Conservation (phyloP, 2,329 filamentous ascomycete genomes). For the Colletotrichum melonis region DNA sequence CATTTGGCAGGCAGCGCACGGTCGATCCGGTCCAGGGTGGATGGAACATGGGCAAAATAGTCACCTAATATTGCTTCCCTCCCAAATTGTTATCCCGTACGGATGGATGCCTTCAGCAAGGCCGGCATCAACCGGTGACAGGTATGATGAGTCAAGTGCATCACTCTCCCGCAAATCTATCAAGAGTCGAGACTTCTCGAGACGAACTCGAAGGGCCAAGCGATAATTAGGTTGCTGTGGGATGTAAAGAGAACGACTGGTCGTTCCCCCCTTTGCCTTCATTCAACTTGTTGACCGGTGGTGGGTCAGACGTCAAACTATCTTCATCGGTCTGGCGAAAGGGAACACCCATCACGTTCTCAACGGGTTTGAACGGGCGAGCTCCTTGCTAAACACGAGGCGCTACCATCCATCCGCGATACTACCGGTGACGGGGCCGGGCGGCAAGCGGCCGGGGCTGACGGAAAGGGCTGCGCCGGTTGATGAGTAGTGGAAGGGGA, state of each 20-base stretch:
- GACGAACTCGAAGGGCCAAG: background rate
- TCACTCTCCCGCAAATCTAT: background rate
- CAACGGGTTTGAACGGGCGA: background rate
- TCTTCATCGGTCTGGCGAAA: background rate
- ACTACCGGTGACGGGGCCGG: conserved; percentile 29
- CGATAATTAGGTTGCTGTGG: background rate
- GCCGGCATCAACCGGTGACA: background rate
- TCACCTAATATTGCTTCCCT: background rate
- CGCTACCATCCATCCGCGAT: conserved; percentile 1
- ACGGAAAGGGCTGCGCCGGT: background rate
- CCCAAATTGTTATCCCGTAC: background rate
- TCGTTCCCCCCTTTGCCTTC: background rate
- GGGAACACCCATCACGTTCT: conserved; percentile 5
- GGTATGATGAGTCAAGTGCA: conserved; percentile 18
- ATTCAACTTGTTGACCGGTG: background rate
- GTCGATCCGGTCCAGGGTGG: background rate
- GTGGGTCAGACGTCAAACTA: conserved; percentile 20
- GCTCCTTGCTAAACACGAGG: conserved; percentile 10
- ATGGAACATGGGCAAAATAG: conserved; percentile 17
- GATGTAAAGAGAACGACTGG: background rate
- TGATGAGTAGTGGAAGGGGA: background rate
- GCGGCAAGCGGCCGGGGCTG: conserved; percentile 17
- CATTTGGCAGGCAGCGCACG: conserved; percentile 17
- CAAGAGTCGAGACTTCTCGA: background rate
- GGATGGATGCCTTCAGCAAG: conserved; percentile 1